These are phyloP conservation scores for Lachnellula suecica DNA, from an alignment of 2,329 filamentous ascomycete genomes.

Conservation along the genomic window DNA sequence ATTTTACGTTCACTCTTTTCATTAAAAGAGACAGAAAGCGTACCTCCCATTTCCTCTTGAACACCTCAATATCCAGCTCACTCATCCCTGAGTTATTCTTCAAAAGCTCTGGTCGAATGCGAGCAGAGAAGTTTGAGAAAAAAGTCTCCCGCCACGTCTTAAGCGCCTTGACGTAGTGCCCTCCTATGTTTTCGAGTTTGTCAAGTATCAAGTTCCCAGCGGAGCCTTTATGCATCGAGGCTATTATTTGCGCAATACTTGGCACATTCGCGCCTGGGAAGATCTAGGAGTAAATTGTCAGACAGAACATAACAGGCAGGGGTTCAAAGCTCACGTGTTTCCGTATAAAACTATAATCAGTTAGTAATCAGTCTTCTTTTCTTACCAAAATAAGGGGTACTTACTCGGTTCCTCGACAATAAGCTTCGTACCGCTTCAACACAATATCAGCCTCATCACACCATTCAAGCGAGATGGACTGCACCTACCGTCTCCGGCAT, in stretches of 20 bases:
- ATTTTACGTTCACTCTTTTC: no score
- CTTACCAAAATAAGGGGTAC: no score
- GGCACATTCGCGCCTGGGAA: constrained; percentile 76
- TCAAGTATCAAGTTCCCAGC: constrained; percentile 64
- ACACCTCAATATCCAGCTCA: constrained; percentile 63
- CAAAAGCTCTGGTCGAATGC: constrained; percentile 60
- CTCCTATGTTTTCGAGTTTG: constrained; percentile 69
- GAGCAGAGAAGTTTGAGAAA: constrained; percentile 56
- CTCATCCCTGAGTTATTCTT: constrained; percentile 57
- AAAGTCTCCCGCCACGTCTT: constrained; percentile 69
- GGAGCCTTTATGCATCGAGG: constrained; percentile 60
- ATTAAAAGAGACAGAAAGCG: constrained; percentile 29
- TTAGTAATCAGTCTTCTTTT: no score
- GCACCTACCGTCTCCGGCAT: no score
- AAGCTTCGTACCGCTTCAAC: constrained; percentile 59
- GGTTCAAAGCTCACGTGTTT: no score
- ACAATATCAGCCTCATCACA: no score
- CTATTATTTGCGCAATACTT: constrained; percentile 54
- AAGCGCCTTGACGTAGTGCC: constrained; percentile 70
- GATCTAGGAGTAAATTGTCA: no score
- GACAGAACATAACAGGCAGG: no score
- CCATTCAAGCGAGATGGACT: no score
- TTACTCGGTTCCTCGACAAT: no score
- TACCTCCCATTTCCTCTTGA: constrained; percentile 70
- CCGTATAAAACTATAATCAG: constrained; percentile 73